Conservation (phyloP, 2,329 filamentous ascomycete species). For the Allantophomopsis cytisporea region DNA sequence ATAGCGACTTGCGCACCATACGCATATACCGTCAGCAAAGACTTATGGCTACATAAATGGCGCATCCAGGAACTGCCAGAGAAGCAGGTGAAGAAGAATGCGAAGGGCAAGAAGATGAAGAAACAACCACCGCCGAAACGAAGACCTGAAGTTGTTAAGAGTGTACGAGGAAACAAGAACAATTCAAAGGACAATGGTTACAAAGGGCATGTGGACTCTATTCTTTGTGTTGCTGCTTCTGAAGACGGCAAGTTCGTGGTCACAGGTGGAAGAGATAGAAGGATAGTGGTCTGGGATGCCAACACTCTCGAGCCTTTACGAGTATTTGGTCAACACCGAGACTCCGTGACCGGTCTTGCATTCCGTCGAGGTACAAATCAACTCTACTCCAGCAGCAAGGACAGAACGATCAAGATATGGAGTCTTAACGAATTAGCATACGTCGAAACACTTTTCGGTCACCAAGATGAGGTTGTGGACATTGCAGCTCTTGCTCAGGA, state of each 20-base stretch:
- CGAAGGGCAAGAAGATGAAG: conserved; percentile 40
- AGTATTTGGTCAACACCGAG: conserved; percentile 84
- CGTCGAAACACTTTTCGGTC: conserved; percentile 89
- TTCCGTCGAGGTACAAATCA: conserved; percentile 86
- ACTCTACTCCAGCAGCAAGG: conserved; percentile 79
- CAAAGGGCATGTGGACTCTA: conserved; percentile 66
- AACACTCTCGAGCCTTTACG: conserved; percentile 64
- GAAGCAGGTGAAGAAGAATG: conserved; percentile 38
- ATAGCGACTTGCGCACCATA: conserved; percentile 69
- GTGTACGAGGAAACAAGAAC: conserved; percentile 45
- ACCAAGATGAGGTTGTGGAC: conserved; percentile 81
- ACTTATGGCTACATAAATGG: conserved; percentile 81
- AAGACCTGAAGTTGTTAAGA: conserved; percentile 48
- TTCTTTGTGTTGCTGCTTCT: conserved; percentile 75
- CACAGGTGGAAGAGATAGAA: conserved; percentile 75
- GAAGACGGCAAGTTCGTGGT: conserved; percentile 83
- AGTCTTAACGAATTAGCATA: conserved; percentile 85
- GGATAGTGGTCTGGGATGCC: conserved; percentile 80
- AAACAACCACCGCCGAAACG: conserved; percentile 41
- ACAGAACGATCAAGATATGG: conserved; percentile 93
- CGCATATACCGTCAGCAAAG: conserved; percentile 81
- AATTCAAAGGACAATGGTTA: conserved; percentile 51
- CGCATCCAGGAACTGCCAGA: conserved; percentile 55
- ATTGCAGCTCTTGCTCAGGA: conserved; percentile 75
- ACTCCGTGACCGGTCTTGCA: conserved; percentile 69